These are phyloP conservation scores for Fusarium newnesense DNA, from an alignment of 2,329 filamentous ascomycete genomes.

Conservation along the genomic window DNA sequence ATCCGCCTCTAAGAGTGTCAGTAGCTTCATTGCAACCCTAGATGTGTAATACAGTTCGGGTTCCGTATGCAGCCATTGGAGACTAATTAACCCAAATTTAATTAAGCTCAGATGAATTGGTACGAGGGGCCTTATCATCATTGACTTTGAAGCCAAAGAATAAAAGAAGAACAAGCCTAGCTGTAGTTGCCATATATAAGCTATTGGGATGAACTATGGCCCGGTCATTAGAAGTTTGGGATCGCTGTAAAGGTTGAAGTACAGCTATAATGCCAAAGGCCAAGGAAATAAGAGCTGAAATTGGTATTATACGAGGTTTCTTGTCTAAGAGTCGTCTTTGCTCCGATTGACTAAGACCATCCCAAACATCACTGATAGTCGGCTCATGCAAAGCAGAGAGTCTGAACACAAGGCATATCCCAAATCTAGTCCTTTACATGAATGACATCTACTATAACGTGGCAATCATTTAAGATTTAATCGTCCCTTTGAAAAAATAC, in stretches of 20 bases:
- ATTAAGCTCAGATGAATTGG: not conserved
- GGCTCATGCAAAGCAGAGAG: not conserved
- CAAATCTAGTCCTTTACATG: conserved; percentile 17
- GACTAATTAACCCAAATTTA: not conserved
- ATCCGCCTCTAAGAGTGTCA: not conserved
- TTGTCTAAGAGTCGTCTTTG: not conserved
- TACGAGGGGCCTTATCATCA: not conserved
- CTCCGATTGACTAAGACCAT: not conserved
- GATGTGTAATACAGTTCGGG: not conserved
- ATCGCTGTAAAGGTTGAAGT: not conserved
- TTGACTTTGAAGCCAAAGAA: not conserved
- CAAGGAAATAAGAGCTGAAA: not conserved
- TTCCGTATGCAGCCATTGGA: not conserved
- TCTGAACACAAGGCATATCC: not conserved
- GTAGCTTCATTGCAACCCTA: not conserved
- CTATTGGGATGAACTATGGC: not conserved
- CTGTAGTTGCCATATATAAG: not conserved
- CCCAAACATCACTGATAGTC: not conserved
- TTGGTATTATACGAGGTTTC: too few species aligned
- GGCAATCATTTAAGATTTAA: conserved; percentile 4
- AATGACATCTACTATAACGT: conserved; percentile 15
- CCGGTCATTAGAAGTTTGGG: not conserved
- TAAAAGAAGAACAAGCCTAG: not conserved
- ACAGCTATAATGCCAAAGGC: not conserved
- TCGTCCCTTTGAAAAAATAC: conserved; percentile 12